These are phyloP conservation scores for Daldinia eschscholtzii DNA, from an alignment of 2,329 filamentous ascomycete genomes.

Conservation along the genomic window DNA sequence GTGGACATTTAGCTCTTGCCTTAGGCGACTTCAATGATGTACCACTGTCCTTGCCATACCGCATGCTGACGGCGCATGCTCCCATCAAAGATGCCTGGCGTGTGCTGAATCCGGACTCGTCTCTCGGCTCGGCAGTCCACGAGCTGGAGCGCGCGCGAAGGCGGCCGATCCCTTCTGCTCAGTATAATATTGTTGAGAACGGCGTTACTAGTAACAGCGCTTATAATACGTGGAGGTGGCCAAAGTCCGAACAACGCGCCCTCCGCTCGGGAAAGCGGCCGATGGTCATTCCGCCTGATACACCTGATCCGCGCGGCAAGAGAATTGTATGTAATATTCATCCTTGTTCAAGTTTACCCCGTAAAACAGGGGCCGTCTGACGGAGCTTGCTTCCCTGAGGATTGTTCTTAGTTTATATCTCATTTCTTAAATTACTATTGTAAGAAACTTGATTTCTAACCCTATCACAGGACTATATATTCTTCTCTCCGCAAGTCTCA, in stretches of 20 bases:
- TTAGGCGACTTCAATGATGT: conserved; percentile 97
- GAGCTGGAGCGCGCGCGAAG: conserved; percentile 74
- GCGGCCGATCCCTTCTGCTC: conserved; percentile 77
- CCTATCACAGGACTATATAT: conserved; percentile 78
- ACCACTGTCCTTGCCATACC: conserved; percentile 86
- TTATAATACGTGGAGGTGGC: conserved; percentile 95
- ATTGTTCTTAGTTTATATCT: not conserved
- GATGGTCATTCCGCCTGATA: conserved; percentile 72
- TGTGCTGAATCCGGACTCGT: conserved; percentile 84
- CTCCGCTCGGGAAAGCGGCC: conserved; percentile 73
- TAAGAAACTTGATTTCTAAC: not conserved
- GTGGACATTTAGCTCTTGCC: conserved; percentile 85
- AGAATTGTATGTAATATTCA: conserved; percentile 63
- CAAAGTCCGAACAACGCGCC: conserved; percentile 74
- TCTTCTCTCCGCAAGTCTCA: conserved; percentile 71
- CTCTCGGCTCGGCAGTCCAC: conserved; percentile 79
- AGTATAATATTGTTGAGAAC: conserved; percentile 82
- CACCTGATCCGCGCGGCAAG: conserved; percentile 80
- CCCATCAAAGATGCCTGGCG: conserved; percentile 88
- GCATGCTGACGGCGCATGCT: conserved; percentile 81
- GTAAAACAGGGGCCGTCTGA: not conserved
- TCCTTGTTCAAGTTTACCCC: not conserved
- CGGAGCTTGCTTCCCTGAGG: not conserved
- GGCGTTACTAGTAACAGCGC: conserved; percentile 88
- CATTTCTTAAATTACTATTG: not conserved